Base-by-base conservation (phyloP, 768 basidiomycete species). In the Pholiota conissans region DNA sequence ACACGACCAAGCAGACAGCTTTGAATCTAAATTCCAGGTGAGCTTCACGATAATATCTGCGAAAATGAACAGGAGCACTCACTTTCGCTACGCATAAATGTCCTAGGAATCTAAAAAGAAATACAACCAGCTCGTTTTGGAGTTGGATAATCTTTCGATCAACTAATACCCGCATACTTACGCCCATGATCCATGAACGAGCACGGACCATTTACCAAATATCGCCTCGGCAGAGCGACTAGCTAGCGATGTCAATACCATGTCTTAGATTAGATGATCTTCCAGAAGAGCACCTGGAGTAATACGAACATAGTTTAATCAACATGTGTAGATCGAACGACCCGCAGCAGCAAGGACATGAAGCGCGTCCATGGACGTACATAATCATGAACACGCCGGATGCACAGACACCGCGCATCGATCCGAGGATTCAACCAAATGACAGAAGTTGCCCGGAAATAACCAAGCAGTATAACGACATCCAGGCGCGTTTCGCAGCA, bases 71-170 rank as follows among this genome's bases (percentile, higher is more conserved):
- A 28, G 18, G 20, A 32, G n/a, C 29, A 22, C 52, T 45, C 45
- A 51, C 47, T 18, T 32, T 27, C 29, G 32, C 20, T 22, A 18
- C 6, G 27, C 9, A 29, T n/a, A 30, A 22, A 7, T 37, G 40
- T 26, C 48, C 27, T 57, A 73, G 72, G 60, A 61, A 42, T 56
- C 59, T 11, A 64, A 62, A 49, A 65, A 66, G 55, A 46, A 56
- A 32, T 61, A 70, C 30, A 61, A 64, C 49, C 64, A 67, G 24
- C 61, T 73, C 45, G 56, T 71, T 34, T 48, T 58, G 20, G 69
- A 71, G 47, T 42, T 72, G 37, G 67, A 69, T 20, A 52, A 50
- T 24, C 60, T 69, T 11, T 61, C 49, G 26, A 59, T 69, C 45
- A 64, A 62, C 50, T 66, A 30, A 57, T 46, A 28, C 16, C 18